These are phyloP conservation scores for Tricholoma saponaceum DNA, from an alignment of 768 basidiomycete genomes.

Conservation along the genomic window DNA sequence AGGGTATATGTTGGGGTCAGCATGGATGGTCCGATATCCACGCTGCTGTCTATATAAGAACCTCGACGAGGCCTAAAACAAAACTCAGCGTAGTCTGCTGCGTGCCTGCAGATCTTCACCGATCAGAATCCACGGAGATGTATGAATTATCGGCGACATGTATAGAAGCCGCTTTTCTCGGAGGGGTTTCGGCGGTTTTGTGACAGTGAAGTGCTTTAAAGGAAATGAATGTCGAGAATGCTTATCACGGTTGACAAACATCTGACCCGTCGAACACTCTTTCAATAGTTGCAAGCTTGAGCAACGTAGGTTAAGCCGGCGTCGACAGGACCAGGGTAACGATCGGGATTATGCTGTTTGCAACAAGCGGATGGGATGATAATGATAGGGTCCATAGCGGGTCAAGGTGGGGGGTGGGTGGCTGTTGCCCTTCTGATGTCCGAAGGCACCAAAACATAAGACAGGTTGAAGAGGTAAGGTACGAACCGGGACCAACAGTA, in stretches of 20 bases:
- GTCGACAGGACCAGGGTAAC: no score
- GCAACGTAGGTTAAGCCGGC: no score
- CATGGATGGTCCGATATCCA: background rate
- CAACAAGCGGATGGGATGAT: no score
- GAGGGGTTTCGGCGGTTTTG: background rate
- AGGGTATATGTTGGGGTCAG: background rate
- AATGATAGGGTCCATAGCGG: no score
- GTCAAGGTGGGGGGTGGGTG: no score
- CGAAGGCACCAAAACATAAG: no score
- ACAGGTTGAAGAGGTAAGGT: no score
- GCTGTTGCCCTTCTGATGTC: no score
- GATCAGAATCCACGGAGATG: background rate
- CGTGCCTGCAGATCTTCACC: background rate
- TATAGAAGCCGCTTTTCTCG: background rate
- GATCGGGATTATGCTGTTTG: no score
- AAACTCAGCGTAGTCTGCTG: background rate
- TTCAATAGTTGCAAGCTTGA: no score
- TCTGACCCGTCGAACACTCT: background rate
- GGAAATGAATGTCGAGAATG: background rate
- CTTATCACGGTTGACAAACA: background rate
- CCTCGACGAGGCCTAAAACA: background rate
- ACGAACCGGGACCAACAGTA: background rate
- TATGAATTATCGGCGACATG: background rate
- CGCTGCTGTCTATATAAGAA: background rate
- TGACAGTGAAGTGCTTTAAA: background rate